Evolutionary conservation across 129 eudicot genomes (phyloP), one percentile per base, ranked within the genome.

Genomic region (Pulicaria dysenterica): DNA sequence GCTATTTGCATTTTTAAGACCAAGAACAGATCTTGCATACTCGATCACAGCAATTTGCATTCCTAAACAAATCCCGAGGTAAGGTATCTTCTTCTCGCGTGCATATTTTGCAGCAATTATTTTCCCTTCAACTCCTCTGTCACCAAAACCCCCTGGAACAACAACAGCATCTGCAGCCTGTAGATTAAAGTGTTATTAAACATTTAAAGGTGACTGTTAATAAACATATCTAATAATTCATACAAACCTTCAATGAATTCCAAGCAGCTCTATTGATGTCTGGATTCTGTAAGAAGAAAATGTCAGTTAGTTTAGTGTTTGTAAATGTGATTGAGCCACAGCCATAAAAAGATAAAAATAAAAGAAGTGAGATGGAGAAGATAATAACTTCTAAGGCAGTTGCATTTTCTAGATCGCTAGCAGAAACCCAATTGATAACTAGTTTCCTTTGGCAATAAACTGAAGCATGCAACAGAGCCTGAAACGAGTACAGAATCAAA

Each of bases 81-180:
- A 92, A 0, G 97, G 96, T n/a, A 89, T 75, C 47, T 67, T 70
- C 70, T 85, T 86, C 78, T 89, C 85, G 36, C 97, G 96, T 43
- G 97, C 97, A 73, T 92, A 92, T 54, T 89, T 89, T 51, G 97
- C 96, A 58, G 97, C 96, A 50, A 86, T 76, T 43, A 92, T 92
- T 75, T 92, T 92, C 70, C 97, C 97, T 85, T 92, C 91, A 8
- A 92, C 91, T 4, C 97, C 97, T 76, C 97, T 80, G 81, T 92
- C 96, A 79, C 97, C 97, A 83, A 92, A 92, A 4, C 97, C 97
- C 45, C 97, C 97, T 17, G 97, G 97, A 71, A 92, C 97, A 14
- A 92, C 78, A 40, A 92, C 75, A 70, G 82, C 97, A 75, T 86
- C 89, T 15, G 97, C 91, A 43, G 88, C 83, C 90, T 89, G 56